Conservation (phyloP, 176 grass and related monocot species). For the Zea luxurians region DNA sequence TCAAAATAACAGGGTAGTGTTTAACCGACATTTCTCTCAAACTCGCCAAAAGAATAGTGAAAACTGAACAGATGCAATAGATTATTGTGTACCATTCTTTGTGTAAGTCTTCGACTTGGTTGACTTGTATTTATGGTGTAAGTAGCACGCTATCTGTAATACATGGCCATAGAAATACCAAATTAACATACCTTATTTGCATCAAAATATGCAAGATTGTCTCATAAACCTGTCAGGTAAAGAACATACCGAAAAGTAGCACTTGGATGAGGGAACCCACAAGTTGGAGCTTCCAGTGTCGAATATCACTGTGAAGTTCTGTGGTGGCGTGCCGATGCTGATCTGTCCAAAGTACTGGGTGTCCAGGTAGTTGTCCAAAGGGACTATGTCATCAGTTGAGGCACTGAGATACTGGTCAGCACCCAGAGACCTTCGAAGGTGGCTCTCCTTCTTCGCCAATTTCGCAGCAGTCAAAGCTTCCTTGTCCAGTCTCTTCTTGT, state of each 20-base stretch:
- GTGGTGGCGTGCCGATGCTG: conserved; percentile 60
- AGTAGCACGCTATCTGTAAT: conserved; percentile 68
- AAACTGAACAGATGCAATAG: background rate
- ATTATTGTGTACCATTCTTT: conserved; percentile 54
- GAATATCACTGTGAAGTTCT: conserved; percentile 81
- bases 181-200: background rate
- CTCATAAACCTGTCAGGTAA: background rate
- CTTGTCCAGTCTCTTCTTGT: conserved; percentile 61
- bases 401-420: conserved; percentile 23
- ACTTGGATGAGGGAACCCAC: conserved; percentile 73
- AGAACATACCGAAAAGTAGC: conserved; percentile 64
- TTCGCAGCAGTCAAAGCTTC: conserved; percentile 54
- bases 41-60: conserved; percentile 5
- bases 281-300: conserved; percentile 85
- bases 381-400: conserved; percentile 58
- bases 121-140: conserved; percentile 64
- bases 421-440: conserved; percentile 21
- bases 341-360: conserved; percentile 83
- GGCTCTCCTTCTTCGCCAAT: conserved; percentile 41
- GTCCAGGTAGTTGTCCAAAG: conserved; percentile 78
- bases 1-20: background rate
- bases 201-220: background rate
- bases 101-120: conserved; percentile 58
- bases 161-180: conserved; percentile 11
- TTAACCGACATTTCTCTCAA: background rate